These are phyloP conservation scores for Lecanicillium sp. DNA, from an alignment of 2,329 filamentous ascomycete species.

Conservation along the genomic window DNA sequence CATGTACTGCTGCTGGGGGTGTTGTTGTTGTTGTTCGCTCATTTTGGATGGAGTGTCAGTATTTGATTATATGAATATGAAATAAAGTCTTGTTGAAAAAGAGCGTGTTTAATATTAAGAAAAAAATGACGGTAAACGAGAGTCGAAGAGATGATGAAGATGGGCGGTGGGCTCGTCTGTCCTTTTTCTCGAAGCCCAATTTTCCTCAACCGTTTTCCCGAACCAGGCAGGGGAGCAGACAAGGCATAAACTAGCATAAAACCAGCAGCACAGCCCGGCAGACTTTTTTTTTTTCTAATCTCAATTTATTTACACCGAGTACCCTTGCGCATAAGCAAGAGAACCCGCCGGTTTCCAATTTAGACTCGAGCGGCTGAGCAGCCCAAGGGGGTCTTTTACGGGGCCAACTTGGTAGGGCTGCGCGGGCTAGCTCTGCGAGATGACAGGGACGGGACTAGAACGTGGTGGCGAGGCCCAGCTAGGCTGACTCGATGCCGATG, in stretches of 20 bases:
- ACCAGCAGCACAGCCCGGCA: no score
- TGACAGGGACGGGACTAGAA: background rate
- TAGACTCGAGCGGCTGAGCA: constrained; percentile 6
- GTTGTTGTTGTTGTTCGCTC: constrained; percentile 6
- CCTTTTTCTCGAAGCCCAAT: background rate
- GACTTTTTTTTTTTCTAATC: no score
- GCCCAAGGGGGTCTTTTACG: constrained; percentile 3
- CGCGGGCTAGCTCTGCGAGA: background rate
- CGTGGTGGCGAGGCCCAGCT: background rate
- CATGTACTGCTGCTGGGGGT: constrained; percentile 2
- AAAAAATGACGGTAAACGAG: background rate
- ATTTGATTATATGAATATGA: background rate
- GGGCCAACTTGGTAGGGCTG: constrained; percentile 7
- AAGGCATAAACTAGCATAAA: no score
- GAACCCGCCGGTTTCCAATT: background rate
- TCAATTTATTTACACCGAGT: no score
- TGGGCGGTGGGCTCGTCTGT: background rate
- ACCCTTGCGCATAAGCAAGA: background rate
- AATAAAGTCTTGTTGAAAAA: background rate
- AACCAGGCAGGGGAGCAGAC: no score
- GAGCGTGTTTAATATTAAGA: background rate
- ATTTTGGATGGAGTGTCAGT: background rate
- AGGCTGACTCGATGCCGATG: constrained; percentile 2
- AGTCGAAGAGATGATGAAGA: background rate
- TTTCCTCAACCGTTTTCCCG: background rate